Base-by-base conservation (phyloP, 2,329 filamentous ascomycete species). In the Phaeosphaeriaceae sp. region DNA sequence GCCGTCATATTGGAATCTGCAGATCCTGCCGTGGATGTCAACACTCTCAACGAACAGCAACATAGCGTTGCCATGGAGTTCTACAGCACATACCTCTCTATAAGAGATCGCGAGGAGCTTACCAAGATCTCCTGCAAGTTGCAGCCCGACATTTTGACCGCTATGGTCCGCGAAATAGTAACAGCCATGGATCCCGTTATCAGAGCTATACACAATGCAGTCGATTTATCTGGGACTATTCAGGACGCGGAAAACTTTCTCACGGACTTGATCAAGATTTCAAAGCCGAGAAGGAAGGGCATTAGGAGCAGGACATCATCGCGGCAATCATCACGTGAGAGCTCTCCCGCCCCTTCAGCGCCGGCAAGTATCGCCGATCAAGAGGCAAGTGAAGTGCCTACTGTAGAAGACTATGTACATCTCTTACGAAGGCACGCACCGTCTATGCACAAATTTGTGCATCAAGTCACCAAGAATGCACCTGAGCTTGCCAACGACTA, bases 111-210 rank as follows among this genome's bases (percentile, higher is more conserved):
- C n/a, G 86, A 91, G 56, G 84, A 88, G 65, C 87, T 94, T 49
- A 85, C 86, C 13, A 82, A 83, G 13, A 84, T 87, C 0, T 78
- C 93, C 15, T 94, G 91, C 75, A 85, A 86, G 15, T 83, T 86
- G 47, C 86, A 83, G 22, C 91, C 91, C 0, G 91, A 94, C 66
- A 82, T 90, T 10, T 82, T 93, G n/a, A 93, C 91, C 0, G 83
- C 86, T 9, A 83, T 86, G 1, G 79, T 93, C 48, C 84, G 85
- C 27, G 89, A 92, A 56, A 76, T 83, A 0, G 85, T 93, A 6
- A 80, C 83, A 0, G 88, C 89, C 1, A 91, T 91, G 64, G 91
- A 93, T 52, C 90, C 90, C 0, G 87, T 93, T 58, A 91, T 95
- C 55, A 84, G 91, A 21, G 80, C 83, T 2, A 81, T 93, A 7